Conservation (phyloP, 345 rosid genomes). For the Salix exigua region DNA sequence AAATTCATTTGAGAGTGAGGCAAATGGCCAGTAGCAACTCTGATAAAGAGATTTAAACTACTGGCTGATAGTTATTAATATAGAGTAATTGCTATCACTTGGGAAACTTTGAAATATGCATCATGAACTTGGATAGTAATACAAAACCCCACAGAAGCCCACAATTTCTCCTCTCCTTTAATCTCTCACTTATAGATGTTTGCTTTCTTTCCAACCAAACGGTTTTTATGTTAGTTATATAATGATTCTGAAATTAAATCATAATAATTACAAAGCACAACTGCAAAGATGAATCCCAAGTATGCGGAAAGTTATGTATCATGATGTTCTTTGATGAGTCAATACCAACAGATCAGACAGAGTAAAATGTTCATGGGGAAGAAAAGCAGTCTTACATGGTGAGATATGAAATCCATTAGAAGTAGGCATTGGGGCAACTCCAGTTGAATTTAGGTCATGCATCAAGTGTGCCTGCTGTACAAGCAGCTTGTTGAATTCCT, state of each 20-base stretch:
- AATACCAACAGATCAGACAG: neutral
- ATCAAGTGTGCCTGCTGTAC: conserved; percentile 83
- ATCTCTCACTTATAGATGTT: neutral
- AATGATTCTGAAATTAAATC: neutral
- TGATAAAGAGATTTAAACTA: neutral
- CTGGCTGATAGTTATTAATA: neutral
- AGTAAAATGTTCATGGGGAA: neutral
- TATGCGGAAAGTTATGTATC: neutral
- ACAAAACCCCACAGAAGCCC: neutral
- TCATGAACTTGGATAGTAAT: neutral
- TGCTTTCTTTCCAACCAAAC: conserved; percentile 1
- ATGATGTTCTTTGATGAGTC: neutral
- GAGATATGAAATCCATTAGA: conserved; percentile 78
- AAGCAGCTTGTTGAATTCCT: conserved; percentile 90
- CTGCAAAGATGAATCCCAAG: neutral
- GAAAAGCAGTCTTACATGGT: conserved; percentile 52
- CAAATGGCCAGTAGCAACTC: neutral
- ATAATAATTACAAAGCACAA: neutral
- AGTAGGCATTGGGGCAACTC: conserved; percentile 49
- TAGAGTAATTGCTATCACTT: neutral
- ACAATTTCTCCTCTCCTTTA: neutral
- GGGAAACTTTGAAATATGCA: neutral
- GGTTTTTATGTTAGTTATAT: neutral
- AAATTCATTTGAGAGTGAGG: neutral
- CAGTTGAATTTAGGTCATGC: conserved; percentile 67